A percentile compares a stretch with the other conserved stretches of the same genome.
Conservation (phyloP, 140 eudicot species). For the Flaveria floridana region DNA sequence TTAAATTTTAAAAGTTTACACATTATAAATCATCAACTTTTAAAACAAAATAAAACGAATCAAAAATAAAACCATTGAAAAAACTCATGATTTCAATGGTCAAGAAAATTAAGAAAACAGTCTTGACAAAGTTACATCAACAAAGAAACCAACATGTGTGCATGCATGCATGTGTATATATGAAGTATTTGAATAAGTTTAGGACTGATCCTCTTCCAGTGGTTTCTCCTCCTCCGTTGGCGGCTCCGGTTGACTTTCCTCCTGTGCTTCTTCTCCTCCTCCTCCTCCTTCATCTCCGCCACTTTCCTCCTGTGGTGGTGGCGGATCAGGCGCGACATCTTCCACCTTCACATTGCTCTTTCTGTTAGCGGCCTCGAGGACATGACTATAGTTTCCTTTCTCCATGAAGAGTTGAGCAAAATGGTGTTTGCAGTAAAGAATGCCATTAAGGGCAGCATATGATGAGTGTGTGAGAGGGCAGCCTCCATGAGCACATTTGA, state of each 20-base stretch:
- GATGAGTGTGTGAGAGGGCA: conserved; percentile 93
- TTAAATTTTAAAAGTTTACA: conserved; percentile 26
- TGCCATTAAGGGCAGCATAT: conserved; percentile 86
- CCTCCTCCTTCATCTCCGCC: conserved; percentile 27
- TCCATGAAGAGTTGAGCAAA: conserved; percentile 94
- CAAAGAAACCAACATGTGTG: conserved; percentile 34
- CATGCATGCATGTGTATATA: conserved; percentile 25
- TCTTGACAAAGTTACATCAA: conserved; percentile 33
- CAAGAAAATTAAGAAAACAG: conserved; percentile 17
- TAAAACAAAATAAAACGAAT: neutral
- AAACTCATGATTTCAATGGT: conserved; percentile 28
- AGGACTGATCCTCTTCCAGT: conserved; percentile 35
- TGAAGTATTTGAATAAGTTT: conserved; percentile 22
- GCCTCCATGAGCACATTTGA: conserved; percentile 96
- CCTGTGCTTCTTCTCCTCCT: conserved; percentile 25
- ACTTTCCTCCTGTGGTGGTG: conserved; percentile 32
- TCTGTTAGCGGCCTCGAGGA: conserved; percentile 62
- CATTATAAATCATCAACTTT: conserved; percentile 27
- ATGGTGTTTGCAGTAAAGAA: conserved; percentile 86
- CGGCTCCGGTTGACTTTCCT: conserved; percentile 30
- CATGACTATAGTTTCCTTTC: conserved; percentile 82
- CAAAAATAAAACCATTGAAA: conserved; percentile 30
- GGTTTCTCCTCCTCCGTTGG: conserved; percentile 37
- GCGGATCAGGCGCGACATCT: conserved; percentile 26
- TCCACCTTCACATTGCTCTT: conserved; percentile 43